These are phyloP conservation scores for Eucalyptus tenuipes DNA, from an alignment of 345 rosid genomes.

Conservation along the genomic window DNA sequence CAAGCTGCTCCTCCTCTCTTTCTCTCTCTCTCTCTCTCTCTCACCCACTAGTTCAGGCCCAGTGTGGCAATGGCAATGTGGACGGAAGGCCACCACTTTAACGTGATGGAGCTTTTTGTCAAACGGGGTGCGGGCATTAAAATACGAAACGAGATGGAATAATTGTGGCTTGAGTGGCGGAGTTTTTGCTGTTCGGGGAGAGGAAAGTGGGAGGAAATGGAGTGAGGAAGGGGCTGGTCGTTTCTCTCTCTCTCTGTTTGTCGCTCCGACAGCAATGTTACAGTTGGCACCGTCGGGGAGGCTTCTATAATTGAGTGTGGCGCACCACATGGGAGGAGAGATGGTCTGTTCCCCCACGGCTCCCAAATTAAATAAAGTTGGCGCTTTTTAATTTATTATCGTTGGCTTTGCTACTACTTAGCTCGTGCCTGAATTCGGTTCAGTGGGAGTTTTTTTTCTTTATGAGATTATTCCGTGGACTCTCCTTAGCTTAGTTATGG, in stretches of 20 bases:
- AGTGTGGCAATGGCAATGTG: neutral
- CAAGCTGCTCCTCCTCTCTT: neutral
- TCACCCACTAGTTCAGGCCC: neutral
- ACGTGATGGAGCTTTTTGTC: neutral
- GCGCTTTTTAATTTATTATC: neutral
- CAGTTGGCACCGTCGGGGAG: conserved; percentile 26
- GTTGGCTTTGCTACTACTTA: neutral
- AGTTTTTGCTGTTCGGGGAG: neutral
- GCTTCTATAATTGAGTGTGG: neutral
- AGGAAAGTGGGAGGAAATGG: neutral
- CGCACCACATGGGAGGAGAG: neutral
- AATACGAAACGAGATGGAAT: neutral
- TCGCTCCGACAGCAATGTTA: conserved; percentile 18
- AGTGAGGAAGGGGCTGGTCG: neutral
- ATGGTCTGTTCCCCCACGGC: neutral
- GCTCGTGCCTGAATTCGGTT: neutral
- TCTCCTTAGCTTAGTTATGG: neutral
- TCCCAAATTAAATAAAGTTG: neutral
- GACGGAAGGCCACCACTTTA: neutral
- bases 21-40: neutral
- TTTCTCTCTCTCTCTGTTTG: no score
- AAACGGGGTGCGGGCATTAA: neutral
- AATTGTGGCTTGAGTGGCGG: neutral
- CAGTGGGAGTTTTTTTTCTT: no score
- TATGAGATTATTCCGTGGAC: neutral